Evolutionary conservation across 2,329 filamentous ascomycete species (phyloP).

Genomic region (Sporothrix brasiliensis): DNA sequence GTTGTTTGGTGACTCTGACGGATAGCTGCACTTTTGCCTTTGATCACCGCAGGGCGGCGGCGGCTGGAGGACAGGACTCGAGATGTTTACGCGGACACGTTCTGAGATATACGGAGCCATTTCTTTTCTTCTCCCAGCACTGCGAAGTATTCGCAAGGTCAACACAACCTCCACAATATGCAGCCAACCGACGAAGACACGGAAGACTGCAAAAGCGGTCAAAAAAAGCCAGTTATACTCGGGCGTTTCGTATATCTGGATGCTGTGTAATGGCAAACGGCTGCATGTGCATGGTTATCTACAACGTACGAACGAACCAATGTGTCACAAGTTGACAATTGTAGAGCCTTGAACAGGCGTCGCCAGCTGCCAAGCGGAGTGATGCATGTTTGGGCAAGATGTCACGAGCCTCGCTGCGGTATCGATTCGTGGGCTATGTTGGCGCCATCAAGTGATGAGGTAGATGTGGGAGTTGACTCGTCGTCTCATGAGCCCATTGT

Average conservation of each 20-base stretch:
- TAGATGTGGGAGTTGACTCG: neutral
- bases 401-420: neutral
- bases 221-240: neutral
- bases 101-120: slow-evolving; percentile 1
- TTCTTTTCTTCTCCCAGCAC: neutral
- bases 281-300: neutral
- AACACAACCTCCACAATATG: slow-evolving; percentile 15
- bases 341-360: neutral
- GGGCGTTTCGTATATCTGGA: neutral
- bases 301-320: neutral
- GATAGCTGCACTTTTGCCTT: slow-evolving; percentile 15
- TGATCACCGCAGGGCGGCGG: neutral
- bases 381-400: neutral
- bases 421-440: neutral
- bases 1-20: neutral
- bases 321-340: neutral
- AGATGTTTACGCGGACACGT: neutral
- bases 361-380: neutral
- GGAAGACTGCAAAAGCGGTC: neutral
- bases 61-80: neutral
- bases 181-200: slow-evolving; percentile 4
- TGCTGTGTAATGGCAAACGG: neutral
- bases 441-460: neutral
- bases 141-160: neutral
- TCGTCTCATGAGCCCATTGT: too few relatives aligned